Conservation (phyloP, 306 rosid genomes). For the Crotalaria pallida region DNA sequence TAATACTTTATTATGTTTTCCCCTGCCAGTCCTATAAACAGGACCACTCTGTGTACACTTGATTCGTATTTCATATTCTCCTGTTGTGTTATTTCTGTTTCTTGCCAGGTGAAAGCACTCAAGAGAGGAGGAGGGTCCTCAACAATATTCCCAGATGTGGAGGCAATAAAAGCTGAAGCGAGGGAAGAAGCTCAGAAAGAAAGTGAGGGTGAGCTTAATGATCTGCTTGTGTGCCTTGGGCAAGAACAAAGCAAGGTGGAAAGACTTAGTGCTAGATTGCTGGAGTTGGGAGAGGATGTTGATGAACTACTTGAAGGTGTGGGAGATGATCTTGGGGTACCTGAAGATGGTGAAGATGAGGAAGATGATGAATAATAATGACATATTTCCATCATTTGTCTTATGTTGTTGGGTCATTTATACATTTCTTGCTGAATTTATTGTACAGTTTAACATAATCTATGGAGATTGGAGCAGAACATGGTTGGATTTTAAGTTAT, state of each 20-base stretch:
- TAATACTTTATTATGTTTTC: no score
- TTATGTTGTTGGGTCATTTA: not conserved
- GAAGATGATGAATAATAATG: constrained; percentile 15
- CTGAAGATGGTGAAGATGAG: constrained; percentile 54
- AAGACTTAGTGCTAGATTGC: constrained; percentile 58
- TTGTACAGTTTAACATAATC: constrained; percentile 35
- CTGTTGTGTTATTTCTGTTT: no score
- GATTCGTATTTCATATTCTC: no score
- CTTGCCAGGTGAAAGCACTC: constrained; percentile 40
- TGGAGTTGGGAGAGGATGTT: constrained; percentile 88
- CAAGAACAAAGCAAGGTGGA: constrained; percentile 98
- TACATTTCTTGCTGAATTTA: constrained; percentile 29
- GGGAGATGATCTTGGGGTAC: constrained; percentile 69
- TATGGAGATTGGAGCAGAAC: constrained; percentile 7
- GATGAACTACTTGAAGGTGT: constrained; percentile 78
- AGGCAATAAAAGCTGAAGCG: constrained; percentile 86
- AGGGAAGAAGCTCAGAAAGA: constrained; percentile 95
- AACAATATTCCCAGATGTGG: constrained; percentile 46
- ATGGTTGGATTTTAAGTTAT: constrained; percentile 24
- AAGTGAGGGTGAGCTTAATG: constrained; percentile 85
- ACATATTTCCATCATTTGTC: not conserved
- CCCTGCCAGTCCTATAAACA: no score
- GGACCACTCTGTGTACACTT: no score
- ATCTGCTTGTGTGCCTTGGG: constrained; percentile 90
- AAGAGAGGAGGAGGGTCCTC: constrained; percentile 34